Conservation (phyloP, 352 stramenopile species). For the Globisporangium paroecandrum region DNA sequence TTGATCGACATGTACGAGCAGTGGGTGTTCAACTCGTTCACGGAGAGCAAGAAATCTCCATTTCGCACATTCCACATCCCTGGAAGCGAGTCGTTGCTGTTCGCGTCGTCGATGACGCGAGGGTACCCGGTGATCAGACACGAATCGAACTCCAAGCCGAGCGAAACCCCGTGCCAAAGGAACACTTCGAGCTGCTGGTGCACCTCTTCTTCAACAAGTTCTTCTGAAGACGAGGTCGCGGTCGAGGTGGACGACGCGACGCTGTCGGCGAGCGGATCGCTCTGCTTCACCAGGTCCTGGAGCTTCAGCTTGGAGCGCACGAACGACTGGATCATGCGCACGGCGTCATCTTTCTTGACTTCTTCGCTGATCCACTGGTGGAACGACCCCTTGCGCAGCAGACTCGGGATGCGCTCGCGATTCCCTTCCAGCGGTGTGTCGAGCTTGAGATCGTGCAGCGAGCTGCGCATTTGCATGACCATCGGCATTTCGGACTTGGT, state of each 20-base stretch:
- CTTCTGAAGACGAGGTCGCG: conserved; percentile 15
- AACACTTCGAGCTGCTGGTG: conserved; percentile 55
- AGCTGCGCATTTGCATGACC: not conserved
- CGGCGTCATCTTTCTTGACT: conserved; percentile 29
- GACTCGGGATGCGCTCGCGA: conserved; percentile 11
- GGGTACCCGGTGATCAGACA: conserved; percentile 51
- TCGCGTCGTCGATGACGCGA: conserved; percentile 41
- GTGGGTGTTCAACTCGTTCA: conserved; percentile 53
- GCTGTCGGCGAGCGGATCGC: conserved; percentile 16
- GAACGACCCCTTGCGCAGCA: conserved; percentile 19
- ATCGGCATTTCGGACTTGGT: not conserved
- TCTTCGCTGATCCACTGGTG: conserved; percentile 31
- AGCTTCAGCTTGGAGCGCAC: conserved; percentile 25
- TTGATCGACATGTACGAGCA: conserved; percentile 38
- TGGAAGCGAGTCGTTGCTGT: conserved; percentile 59
- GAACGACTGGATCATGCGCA: conserved; percentile 32
- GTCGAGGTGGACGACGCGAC: conserved; percentile 14
- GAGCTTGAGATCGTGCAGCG: not conserved
- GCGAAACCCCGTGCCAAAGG: conserved; percentile 54
- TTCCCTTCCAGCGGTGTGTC: not conserved
- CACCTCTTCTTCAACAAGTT: conserved; percentile 32
- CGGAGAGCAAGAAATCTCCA: conserved; percentile 56
- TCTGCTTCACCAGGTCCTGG: not conserved
- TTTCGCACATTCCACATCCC: conserved; percentile 65
- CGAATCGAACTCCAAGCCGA: conserved; percentile 45